These are phyloP conservation scores for Neltuma alba DNA, from an alignment of 306 rosid species.

Conservation along the genomic window DNA sequence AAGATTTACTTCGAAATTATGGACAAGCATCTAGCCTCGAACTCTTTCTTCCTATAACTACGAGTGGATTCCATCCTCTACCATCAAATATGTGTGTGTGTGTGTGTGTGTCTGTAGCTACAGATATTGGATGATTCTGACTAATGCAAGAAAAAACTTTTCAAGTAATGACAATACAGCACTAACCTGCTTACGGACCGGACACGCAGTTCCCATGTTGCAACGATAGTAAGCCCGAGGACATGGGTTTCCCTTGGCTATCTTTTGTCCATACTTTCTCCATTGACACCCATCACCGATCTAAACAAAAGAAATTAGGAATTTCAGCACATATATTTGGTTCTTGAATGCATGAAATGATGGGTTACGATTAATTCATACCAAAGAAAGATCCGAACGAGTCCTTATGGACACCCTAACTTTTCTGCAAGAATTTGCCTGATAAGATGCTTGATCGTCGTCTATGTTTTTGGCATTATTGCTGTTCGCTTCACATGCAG, in stretches of 20 bases:
- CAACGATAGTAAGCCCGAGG: conserved; percentile 58
- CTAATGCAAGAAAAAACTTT: background rate
- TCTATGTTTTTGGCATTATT: conserved; percentile 25
- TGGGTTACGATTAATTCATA: conserved; percentile 15
- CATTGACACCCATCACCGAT: conserved; percentile 58
- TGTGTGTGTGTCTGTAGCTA: too few species aligned
- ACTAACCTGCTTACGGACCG: conserved; percentile 60
- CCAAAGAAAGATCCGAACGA: conserved; percentile 47
- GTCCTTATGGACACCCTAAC: conserved; percentile 58
- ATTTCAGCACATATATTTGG: background rate
- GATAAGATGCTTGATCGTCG: conserved; percentile 35
- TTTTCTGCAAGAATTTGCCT: conserved; percentile 34
- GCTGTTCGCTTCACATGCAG: conserved; percentile 20
- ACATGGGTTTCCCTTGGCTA: conserved; percentile 55
- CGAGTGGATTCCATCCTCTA: background rate
- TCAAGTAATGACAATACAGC: background rate
- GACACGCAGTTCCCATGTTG: conserved; percentile 52
- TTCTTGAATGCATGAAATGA: background rate
- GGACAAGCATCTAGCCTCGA: background rate
- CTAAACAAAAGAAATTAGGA: conserved; percentile 27
- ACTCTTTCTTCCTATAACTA: background rate
- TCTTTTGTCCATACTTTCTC: conserved; percentile 64
- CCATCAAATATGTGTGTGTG: background rate
- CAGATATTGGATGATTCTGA: background rate
- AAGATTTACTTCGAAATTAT: background rate